Evolutionary conservation across 345 rosid species (phyloP), one percentile per base, ranked within the genome.

Genomic region (Iberis pinnata): DNA sequence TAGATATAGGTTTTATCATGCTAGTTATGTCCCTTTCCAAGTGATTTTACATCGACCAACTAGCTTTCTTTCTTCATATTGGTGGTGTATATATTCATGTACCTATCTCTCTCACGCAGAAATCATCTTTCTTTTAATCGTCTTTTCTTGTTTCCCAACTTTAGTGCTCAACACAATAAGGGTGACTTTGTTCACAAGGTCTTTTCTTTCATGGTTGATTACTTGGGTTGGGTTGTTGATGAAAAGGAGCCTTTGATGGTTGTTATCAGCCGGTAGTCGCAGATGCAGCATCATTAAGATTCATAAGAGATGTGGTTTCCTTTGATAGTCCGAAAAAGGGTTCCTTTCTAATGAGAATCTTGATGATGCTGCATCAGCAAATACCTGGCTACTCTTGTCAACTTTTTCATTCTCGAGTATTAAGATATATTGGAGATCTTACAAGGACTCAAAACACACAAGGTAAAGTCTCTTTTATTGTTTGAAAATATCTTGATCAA

Each of bases 331-430:
- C 20, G 42, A 33, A 32, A 47, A 67, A 67, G 50, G 56, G 45
- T 13, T 64, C 42, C 60, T 79, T 65, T 72, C 54, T 46, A 69
- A 32, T 89, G 97, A 79, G 97, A 89, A 89, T 89, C 97, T 81
- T 89, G 97, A 89, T 89, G 97, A 89, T 89, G 97, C 90, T 89
- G 97, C 97, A 89, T 86, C 95, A 60, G 90, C 90, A 78, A 77
- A 25, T 67, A 67, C 71, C 53, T 60, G 71, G 66, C 71, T 67
- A 44, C 49, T 29, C 37, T 32, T 32, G 37, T 9, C n/a, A 32
- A 32, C 37, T 29, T 29, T 29, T 27, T 24, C 66, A 26, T 51
- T 62, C 59, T 43, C 22, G 18, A 19, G 18, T 54, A 11, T 18
- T 10, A 41, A 36, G 41, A 56, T 56, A 32, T 25, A 46, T 43